phyloP scores from a whole-genome alignment of 306 rosid genomes.

The Prunus persica region Prunus_persica_NCBIv2 NC_034010.1:337001-337500 shows the following conservation, averaged over 20 bases:
- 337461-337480: conserved; percentile 3
- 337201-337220: neutral
- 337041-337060: conserved; percentile 75
- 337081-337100: neutral
- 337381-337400: conserved; percentile 97
- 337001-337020: conserved; percentile 79
- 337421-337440: conserved; percentile 99
- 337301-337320: neutral
- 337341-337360: conserved; percentile 29
- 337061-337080: neutral
- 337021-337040: conserved; percentile 93
- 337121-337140: conserved; percentile 63
- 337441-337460: conserved; percentile 85
- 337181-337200: conserved; percentile 40
- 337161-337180: conserved; percentile 93
- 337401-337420: conserved; percentile 96
- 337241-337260: neutral
- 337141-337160: conserved; percentile 99
- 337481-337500: neutral
- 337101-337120: conserved; percentile 12
- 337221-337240: neutral
- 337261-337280: neutral
- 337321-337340: conserved; percentile 16
- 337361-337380: conserved; percentile 94
- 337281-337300: neutral